Percentiles rank a stretch among this genome's conserved stretches.
Conservation (phyloP, 2,329 filamentous ascomycete species). For the Beauveria varroae region DNA sequence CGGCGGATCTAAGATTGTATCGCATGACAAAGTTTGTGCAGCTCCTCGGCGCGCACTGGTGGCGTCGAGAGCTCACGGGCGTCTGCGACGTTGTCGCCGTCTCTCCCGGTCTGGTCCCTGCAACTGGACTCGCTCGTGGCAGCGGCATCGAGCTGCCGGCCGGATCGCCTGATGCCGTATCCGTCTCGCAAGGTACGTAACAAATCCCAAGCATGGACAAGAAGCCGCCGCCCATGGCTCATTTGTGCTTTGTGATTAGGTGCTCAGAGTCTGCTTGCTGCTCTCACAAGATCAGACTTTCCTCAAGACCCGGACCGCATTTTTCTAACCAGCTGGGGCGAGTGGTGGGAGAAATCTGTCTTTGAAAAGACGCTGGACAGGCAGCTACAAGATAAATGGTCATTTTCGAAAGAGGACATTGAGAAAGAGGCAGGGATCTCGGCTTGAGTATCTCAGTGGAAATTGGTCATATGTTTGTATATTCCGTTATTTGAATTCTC, state of each 20-base stretch:
- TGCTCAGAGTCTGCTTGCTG: slow-evolving; percentile 36
- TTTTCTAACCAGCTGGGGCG: slow-evolving; percentile 49
- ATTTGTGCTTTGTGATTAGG: slow-evolving; percentile 23
- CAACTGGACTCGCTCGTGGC: slow-evolving; percentile 34
- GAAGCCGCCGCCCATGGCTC: neutral
- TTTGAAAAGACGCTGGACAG: slow-evolving; percentile 35
- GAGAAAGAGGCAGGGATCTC: slow-evolving; percentile 33
- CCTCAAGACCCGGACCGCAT: slow-evolving; percentile 44
- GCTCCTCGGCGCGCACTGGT: slow-evolving; percentile 46
- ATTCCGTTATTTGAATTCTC: too few relatives aligned
- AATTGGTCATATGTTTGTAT: neutral
- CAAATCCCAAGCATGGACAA: too few relatives aligned
- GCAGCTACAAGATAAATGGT: slow-evolving; percentile 45
- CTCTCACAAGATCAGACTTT: slow-evolving; percentile 37
- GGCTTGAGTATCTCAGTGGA: neutral
- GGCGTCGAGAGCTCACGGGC: slow-evolving; percentile 42
- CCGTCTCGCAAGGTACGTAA: slow-evolving; percentile 34
- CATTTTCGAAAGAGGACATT: slow-evolving; percentile 37
- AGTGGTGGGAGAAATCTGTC: slow-evolving; percentile 44
- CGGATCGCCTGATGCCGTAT: slow-evolving; percentile 40
- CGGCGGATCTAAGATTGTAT: slow-evolving; percentile 27
- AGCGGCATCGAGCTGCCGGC: slow-evolving; percentile 20
- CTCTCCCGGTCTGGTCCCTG: slow-evolving; percentile 44
- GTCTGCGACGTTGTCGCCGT: slow-evolving; percentile 42
- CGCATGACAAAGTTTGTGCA: slow-evolving; percentile 41